These are phyloP conservation scores for Ammopiptanthus mongolicus DNA, from an alignment of 306 rosid species.

Conservation along the genomic window DNA sequence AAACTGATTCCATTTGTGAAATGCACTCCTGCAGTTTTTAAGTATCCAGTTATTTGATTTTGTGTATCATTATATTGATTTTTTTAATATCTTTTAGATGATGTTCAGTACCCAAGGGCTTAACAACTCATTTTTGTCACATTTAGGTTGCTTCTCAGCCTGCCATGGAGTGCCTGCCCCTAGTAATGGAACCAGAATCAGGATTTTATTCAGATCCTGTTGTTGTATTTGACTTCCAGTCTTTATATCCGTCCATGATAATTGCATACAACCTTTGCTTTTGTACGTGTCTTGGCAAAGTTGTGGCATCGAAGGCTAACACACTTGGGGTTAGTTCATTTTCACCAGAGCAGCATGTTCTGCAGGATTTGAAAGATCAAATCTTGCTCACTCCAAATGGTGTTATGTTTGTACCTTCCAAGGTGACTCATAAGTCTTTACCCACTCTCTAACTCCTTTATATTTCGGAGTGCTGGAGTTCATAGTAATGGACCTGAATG, in stretches of 20 bases:
- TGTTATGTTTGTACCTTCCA: conserved; percentile 82
- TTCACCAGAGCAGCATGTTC: conserved; percentile 60
- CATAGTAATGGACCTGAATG: conserved; percentile 10
- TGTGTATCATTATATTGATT: not conserved
- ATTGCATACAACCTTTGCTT: conserved; percentile 95
- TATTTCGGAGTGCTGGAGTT: not conserved
- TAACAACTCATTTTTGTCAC: conserved; percentile 20
- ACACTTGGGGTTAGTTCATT: conserved; percentile 76
- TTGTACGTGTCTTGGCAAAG: conserved; percentile 90
- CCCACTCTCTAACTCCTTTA: not conserved
- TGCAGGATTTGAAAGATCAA: conserved; percentile 59
- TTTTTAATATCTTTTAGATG: not conserved
- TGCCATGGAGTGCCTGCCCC: conserved; percentile 96
- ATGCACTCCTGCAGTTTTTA: not conserved
- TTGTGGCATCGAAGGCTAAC: conserved; percentile 56
- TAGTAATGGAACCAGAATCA: conserved; percentile 97
- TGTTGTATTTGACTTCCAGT: conserved; percentile 88
- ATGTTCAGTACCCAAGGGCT: not conserved
- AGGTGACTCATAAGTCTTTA: conserved; percentile 48
- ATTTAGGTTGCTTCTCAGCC: conserved; percentile 95
- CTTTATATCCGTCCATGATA: conserved; percentile 97
- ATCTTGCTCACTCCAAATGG: conserved; percentile 87
- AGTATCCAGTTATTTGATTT: not conserved
- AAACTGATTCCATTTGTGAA: conserved; percentile 4
- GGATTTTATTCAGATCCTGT: conserved; percentile 96